Evolutionary conservation across 2,329 filamentous ascomycete species (phyloP).

Genomic region (Fusarium stilboides): DNA sequence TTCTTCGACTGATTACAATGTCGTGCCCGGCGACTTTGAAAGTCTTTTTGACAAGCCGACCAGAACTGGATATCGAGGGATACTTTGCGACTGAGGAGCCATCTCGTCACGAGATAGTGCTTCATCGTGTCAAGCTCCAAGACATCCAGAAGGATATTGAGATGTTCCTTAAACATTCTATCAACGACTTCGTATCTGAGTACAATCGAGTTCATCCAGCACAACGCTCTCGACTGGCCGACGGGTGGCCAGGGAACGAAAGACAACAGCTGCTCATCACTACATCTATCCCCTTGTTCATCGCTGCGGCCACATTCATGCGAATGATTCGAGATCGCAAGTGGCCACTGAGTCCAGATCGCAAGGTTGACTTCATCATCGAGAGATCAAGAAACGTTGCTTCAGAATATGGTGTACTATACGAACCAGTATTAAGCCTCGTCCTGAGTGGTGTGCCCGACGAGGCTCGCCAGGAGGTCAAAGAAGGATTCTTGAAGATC

Average conservation of each 20-base stretch:
- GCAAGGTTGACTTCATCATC: neutral
- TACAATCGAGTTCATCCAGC: neutral
- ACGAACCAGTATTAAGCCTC: neutral
- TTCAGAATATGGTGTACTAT: neutral
- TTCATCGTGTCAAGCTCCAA: neutral
- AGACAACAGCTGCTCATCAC: neutral
- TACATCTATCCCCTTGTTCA: neutral
- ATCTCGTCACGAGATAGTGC: neutral
- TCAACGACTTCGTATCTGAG: rapidly evolving
- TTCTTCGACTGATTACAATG: rapidly evolving
- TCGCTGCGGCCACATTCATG: neutral
- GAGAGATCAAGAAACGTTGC: neutral
- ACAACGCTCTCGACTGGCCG: neutral
- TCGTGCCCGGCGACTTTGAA: rapidly evolving
- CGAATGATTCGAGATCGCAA: neutral
- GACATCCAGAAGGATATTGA: neutral
- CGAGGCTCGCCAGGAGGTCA: rapidly evolving
- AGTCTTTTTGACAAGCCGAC: constrained; percentile 1
- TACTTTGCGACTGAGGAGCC: neutral
- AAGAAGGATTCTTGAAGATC: neutral
- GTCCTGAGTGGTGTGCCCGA: neutral
- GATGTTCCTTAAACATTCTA: neutral
- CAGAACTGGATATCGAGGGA: neutral
- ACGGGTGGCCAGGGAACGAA: neutral
- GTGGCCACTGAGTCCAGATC: neutral